Percentiles rank a stretch among this genome's conserved stretches.
These are phyloP conservation scores for Neurospora tetraspora DNA, from an alignment of 495 filamentous ascomycete species.

Conservation along the genomic window DNA sequence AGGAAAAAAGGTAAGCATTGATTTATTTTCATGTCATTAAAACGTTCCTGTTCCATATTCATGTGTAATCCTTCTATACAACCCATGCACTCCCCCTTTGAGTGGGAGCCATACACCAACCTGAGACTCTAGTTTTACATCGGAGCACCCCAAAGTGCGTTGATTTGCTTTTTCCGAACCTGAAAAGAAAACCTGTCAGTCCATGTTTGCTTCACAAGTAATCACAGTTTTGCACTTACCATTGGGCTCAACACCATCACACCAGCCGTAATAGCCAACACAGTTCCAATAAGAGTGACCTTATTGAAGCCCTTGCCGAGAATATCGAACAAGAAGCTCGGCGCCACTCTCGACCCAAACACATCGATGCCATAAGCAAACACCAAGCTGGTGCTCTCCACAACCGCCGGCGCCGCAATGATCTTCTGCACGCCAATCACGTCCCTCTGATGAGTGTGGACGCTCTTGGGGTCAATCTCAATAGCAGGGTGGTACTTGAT, in stretches of 20 bases:
- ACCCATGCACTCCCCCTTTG: not conserved
- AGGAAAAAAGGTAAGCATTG: not conserved
- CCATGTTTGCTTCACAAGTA: not conserved
- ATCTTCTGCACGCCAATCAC: constrained; percentile 65
- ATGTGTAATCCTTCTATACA: not conserved
- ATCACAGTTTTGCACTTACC: constrained; percentile 43
- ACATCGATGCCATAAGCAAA: constrained; percentile 85
- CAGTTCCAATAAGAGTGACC: constrained; percentile 70
- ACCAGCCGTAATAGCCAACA: constrained; percentile 63
- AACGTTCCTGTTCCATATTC: not conserved
- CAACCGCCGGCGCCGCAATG: constrained; percentile 58
- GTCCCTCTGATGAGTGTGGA: constrained; percentile 73
- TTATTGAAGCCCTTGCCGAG: constrained; percentile 90
- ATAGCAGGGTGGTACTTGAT: constrained; percentile 63
- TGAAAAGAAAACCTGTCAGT: constrained; percentile 5
- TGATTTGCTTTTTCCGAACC: constrained; percentile 33
- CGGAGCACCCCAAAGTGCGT: constrained; percentile 23
- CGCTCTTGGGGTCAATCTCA: constrained; percentile 75
- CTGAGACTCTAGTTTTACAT: not conserved
- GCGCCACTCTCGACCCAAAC: constrained; percentile 75
- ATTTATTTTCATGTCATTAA: not conserved
- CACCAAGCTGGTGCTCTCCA: constrained; percentile 92
- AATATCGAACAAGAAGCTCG: constrained; percentile 82
- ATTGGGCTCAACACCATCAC: constrained; percentile 73
- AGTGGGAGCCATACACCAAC: not conserved